Percentiles rank a stretch among this genome's conserved stretches.
Evolutionary conservation across 352 stramenopile species (phyloP).

Genomic region (Blastocystis sp.): DNA sequence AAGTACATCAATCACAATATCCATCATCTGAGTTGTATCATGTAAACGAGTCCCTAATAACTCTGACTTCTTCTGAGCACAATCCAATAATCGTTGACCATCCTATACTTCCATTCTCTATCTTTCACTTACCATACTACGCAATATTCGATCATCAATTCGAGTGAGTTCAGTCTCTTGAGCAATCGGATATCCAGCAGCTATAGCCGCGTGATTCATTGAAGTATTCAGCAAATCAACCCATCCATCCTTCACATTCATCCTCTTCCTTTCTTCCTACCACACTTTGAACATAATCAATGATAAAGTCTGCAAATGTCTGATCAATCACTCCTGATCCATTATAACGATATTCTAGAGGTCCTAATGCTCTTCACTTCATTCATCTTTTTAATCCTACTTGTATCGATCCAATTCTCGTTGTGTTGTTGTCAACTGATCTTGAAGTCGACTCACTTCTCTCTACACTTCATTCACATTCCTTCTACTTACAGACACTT

Average conservation of each 20-base stretch:
- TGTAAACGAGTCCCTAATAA: constrained; percentile 16
- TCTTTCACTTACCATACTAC: neutral
- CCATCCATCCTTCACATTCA: neutral
- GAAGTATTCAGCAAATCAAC: neutral
- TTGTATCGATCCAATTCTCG: too few relatives aligned
- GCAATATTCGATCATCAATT: neutral
- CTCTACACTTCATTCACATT: neutral
- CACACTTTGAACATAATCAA: neutral
- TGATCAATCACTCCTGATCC: neutral
- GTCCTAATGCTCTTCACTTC: neutral
- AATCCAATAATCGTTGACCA: neutral
- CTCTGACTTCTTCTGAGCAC: neutral
- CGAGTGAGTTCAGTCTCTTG: neutral
- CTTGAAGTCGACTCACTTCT: neutral
- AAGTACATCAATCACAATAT: neutral
- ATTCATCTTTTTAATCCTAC: too few relatives aligned
- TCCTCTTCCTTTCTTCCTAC: too few relatives aligned
- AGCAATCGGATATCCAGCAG: neutral
- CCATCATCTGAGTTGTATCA: neutral
- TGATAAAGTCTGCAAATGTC: neutral
- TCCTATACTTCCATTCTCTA: neutral
- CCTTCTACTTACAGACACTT: neutral
- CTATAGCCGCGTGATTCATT: neutral
- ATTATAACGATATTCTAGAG: neutral
- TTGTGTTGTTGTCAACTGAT: too few relatives aligned